Conservation (phyloP, 345 rosid species). For the Salix exigua region DNA sequence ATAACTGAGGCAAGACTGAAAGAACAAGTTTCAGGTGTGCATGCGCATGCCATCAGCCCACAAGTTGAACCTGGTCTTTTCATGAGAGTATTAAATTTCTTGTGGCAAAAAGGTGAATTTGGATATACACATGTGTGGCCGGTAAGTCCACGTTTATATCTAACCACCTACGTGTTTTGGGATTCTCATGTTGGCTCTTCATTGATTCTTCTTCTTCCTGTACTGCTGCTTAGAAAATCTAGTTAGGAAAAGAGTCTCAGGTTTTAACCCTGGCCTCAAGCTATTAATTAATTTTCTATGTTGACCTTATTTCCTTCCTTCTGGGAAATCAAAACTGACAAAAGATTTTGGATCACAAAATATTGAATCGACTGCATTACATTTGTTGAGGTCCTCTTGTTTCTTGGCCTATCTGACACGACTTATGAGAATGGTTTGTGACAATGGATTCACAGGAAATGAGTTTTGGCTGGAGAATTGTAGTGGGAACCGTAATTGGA, state of each 20-base stretch:
- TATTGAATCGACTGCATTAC: neutral
- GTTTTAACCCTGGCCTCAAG: neutral
- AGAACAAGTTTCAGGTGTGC: constrained; percentile 1
- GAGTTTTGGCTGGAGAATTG: constrained; percentile 42
- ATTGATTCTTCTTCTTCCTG: neutral
- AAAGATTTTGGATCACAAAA: too few species aligned
- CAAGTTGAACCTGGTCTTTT: neutral
- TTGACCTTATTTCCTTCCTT: too few species aligned
- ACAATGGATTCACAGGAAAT: constrained; percentile 26
- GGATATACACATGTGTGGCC: constrained; percentile 44
- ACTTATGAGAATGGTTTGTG: neutral
- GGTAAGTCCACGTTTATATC: constrained; percentile 16
- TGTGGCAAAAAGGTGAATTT: constrained; percentile 25
- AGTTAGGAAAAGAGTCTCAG: neutral
- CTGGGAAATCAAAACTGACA: too few species aligned
- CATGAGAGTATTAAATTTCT: constrained; percentile 9
- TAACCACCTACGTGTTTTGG: neutral
- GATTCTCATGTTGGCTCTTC: neutral
- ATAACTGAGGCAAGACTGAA: constrained; percentile 24
- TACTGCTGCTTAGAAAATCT: neutral
- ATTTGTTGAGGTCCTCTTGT: neutral
- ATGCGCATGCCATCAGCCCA: neutral
- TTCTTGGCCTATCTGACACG: neutral
- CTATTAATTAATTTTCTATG: too few species aligned
- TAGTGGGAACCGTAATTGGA: constrained; percentile 36